These are phyloP conservation scores for Curvularia lunata DNA, from an alignment of 2,329 filamentous ascomycete species.

Conservation along the genomic window DNA sequence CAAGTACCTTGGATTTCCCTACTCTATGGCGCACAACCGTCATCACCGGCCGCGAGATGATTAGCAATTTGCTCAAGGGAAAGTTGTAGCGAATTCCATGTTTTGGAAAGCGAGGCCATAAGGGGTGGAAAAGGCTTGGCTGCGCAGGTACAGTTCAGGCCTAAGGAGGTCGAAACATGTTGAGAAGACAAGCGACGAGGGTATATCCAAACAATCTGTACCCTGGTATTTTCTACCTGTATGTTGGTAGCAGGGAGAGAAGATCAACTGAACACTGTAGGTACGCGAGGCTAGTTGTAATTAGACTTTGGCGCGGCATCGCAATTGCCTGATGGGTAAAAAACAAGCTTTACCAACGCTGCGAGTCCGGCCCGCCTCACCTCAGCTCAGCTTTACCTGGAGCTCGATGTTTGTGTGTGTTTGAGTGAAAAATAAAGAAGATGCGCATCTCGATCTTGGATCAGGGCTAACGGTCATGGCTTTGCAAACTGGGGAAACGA, in stretches of 20 bases:
- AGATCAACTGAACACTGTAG: background rate
- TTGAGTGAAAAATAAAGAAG: background rate
- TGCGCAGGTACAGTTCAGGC: background rate
- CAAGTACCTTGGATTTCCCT: slow-evolving; percentile 81
- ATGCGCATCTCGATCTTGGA: background rate
- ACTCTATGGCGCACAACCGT: slow-evolving; percentile 80
- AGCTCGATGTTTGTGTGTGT: background rate
- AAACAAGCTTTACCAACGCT: slow-evolving; percentile 1
- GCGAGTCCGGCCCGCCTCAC: background rate
- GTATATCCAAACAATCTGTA: background rate
- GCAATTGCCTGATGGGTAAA: background rate
- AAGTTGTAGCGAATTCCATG: slow-evolving; percentile 21
- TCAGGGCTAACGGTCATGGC: background rate
- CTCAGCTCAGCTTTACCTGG: background rate
- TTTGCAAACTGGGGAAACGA: background rate
- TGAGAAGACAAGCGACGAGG: background rate
- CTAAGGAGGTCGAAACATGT: too few species aligned
- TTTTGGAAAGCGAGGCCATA: background rate
- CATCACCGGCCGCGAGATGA: slow-evolving; percentile 78
- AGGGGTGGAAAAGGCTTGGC: background rate
- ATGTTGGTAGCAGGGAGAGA: background rate
- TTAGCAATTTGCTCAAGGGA: slow-evolving; percentile 64
- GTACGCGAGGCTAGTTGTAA: background rate
- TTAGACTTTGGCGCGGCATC: background rate
- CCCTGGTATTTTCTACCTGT: background rate